Percentiles rank a stretch among this genome's conserved stretches.
Conservation (phyloP, 2,329 filamentous ascomycete genomes). For the Dendryphion nanum region DNA sequence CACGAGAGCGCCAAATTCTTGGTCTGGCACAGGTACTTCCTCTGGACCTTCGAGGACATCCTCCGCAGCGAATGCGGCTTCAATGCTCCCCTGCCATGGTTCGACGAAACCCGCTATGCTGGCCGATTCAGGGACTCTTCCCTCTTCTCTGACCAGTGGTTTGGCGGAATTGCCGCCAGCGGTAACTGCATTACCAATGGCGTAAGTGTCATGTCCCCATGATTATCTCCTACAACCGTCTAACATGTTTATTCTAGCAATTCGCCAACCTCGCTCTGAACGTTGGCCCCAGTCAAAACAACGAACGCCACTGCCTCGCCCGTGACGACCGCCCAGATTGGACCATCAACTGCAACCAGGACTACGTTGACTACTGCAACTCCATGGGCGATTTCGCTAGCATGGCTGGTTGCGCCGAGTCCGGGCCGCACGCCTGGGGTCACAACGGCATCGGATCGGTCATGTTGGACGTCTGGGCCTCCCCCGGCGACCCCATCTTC, state of each 20-base stretch:
- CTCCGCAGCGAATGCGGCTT: slow-evolving; percentile 45
- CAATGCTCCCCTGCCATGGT: slow-evolving; percentile 38
- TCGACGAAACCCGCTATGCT: slow-evolving; percentile 34
- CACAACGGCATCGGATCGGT: slow-evolving; percentile 37
- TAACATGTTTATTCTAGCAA: slow-evolving; percentile 15
- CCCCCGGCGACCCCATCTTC: slow-evolving; percentile 42
- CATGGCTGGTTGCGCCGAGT: slow-evolving; percentile 29
- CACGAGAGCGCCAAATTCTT: slow-evolving; percentile 39
- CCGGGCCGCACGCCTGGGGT: slow-evolving; percentile 33
- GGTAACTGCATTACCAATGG: slow-evolving; percentile 32
- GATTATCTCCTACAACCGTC: background rate
- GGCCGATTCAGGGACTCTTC: slow-evolving; percentile 26
- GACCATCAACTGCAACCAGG: slow-evolving; percentile 26
- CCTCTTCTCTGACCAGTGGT: slow-evolving; percentile 29
- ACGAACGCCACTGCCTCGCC: slow-evolving; percentile 30
- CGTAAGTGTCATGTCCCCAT: slow-evolving; percentile 20
- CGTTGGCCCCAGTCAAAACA: slow-evolving; percentile 27
- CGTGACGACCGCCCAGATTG: slow-evolving; percentile 24
- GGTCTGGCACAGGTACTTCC: slow-evolving; percentile 45
- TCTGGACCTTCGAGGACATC: slow-evolving; percentile 43
- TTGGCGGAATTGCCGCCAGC: slow-evolving; percentile 21
- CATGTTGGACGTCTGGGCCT: slow-evolving; percentile 33
- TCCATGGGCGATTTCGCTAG: slow-evolving; percentile 20
- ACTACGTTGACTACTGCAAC: slow-evolving; percentile 30
- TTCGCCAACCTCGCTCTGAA: slow-evolving; percentile 32